A percentile compares a stretch with the other conserved stretches of the same genome.
Conservation (phyloP, 306 rosid genomes). For the Vigna unguiculata region DNA sequence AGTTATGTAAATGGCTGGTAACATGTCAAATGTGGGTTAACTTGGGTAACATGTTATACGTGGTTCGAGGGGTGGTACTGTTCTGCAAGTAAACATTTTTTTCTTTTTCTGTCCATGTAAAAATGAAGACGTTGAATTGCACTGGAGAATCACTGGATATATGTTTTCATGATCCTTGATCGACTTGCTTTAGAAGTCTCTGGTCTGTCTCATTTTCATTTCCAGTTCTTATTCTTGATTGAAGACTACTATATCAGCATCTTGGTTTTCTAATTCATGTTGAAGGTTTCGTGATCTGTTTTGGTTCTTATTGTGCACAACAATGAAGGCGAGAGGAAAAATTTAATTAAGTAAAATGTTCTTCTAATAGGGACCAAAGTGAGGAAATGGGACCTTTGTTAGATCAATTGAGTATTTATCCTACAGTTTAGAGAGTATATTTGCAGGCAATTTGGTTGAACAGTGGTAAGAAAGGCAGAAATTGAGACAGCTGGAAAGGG, state of each 20-base stretch:
- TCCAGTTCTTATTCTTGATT: background rate
- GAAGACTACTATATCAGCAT: conserved; percentile 10
- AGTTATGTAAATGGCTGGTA: conserved; percentile 17
- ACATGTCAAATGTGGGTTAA: conserved; percentile 15
- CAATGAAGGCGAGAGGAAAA: background rate
- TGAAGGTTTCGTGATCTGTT: conserved; percentile 12
- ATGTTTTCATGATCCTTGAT: conserved; percentile 13
- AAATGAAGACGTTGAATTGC: conserved; percentile 14
- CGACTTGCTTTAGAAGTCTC: conserved; percentile 25
- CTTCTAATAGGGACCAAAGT: background rate
- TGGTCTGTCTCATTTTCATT: conserved; percentile 14
- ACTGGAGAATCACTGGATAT: background rate
- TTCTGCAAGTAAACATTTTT: conserved; percentile 1
- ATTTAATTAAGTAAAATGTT: background rate
- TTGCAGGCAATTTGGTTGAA: too few relatives aligned
- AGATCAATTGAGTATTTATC: background rate
- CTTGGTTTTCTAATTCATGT: conserved; percentile 8
- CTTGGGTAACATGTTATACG: conserved; percentile 10
- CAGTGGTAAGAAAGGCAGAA: too few relatives aligned
- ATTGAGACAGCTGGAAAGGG: too few relatives aligned
- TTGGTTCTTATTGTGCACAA: conserved; percentile 9
- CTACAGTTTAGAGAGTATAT: background rate
- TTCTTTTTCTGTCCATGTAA: background rate
- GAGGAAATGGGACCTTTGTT: background rate
- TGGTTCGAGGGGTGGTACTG: conserved; percentile 18